Base-by-base conservation (phyloP, 164 flowering plant species). In the Magnolia sinica region DNA sequence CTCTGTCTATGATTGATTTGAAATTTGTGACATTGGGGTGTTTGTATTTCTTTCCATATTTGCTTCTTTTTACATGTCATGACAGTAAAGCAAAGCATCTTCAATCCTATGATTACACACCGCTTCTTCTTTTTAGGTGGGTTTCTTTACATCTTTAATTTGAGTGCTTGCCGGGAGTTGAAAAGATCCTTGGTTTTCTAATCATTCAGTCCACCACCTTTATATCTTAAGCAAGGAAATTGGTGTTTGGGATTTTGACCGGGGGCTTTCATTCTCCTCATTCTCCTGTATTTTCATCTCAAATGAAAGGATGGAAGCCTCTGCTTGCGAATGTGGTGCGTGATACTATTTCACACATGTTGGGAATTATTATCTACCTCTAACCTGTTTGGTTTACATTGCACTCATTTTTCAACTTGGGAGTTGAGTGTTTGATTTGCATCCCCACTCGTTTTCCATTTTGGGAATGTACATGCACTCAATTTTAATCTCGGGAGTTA, bases 1-100 rank as follows among this genome's bases (percentile, higher is more conserved):
- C 71, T 29, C 70, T 68, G 71, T 68, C 18, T 68, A 68, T 68
- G 71, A 27, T 29, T 31, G 67, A 20, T 64, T 64, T 64, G 22
- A 19, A 19, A 19, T 64, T 22, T 64, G 23, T 64, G n/a, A 64
- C 23, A 10, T 68, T 31, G 29, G 3, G 16, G 29, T 37, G n/a
- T 31, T 68, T 68, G 49, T 31, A 14, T 31, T 68, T 14, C 27
- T 7, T 9, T 16, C 27, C 20, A 5, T 31, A 68, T 29, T 4
- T 24, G 29, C 1, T 68, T 29, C 19, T 31, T 20, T 20, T 11
- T 20, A 20, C 11, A 20, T 65, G 50, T 27, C 7, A 68, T 68
- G 45, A 24, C 50, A 11, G 14, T 68, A 13, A 14, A 19, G 45
- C 4, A 7, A 24, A 4, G 23, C 68, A 9, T 8, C 27, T 23